Evolutionary conservation across 148 eudicot genomes (phyloP).

Genomic region (Dianthus caryophyllus): DNA sequence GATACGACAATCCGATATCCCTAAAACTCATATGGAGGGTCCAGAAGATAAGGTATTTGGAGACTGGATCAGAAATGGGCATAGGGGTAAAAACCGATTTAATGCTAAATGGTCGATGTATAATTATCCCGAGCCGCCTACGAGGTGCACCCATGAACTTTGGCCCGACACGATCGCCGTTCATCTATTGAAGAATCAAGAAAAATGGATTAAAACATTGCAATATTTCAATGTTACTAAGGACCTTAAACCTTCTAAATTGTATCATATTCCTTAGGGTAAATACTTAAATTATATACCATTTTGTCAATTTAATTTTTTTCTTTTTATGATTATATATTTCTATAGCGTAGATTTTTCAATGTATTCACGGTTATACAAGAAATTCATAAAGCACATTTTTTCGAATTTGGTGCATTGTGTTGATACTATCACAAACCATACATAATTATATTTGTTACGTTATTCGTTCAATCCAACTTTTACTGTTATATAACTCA

Average conservation of each 20-base stretch:
- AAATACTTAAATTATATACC: neutral
- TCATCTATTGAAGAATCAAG: slow-evolving; percentile 71
- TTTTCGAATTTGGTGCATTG: neutral
- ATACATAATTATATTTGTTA: no score
- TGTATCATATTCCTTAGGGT: slow-evolving; percentile 67
- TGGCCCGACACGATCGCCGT: slow-evolving; percentile 79
- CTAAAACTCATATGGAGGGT: slow-evolving; percentile 51
- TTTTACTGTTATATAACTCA: neutral
- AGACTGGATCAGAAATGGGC: slow-evolving; percentile 67
- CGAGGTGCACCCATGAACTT: slow-evolving; percentile 74
- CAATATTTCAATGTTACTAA: slow-evolving; percentile 67
- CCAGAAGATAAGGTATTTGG: slow-evolving; percentile 82
- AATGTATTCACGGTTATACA: neutral
- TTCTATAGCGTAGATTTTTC: slow-evolving; percentile 1
- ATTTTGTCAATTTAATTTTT: slow-evolving; percentile 11
- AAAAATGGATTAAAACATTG: slow-evolving; percentile 74
- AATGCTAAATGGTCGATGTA: slow-evolving; percentile 98
- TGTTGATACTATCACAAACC: no score
- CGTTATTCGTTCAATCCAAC: neutral
- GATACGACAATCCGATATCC: slow-evolving; percentile 64
- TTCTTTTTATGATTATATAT: neutral
- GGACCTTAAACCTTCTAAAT: slow-evolving; percentile 62
- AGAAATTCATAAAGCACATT: neutral
- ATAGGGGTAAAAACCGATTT: slow-evolving; percentile 51
- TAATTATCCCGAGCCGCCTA: slow-evolving; percentile 72